A percentile compares a stretch with the other conserved stretches of the same genome.
Evolutionary conservation across 164 flowering plant species (phyloP).

Genomic region (Cinnamomum micranthum): DNA sequence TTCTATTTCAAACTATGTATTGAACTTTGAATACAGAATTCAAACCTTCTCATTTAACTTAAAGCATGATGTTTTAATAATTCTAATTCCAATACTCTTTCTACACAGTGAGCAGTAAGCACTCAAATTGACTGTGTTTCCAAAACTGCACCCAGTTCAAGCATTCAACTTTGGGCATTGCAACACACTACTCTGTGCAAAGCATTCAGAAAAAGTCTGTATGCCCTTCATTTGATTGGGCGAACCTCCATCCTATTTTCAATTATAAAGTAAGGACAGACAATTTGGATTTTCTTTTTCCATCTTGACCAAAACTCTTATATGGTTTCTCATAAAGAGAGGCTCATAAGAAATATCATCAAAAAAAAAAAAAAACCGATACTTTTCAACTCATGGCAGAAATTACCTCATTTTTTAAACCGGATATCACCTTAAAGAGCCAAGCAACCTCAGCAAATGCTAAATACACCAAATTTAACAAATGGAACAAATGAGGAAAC

Average conservation of each 20-base stretch:
- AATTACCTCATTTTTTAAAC: slow-evolving; percentile 4
- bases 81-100: neutral
- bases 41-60: neutral
- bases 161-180: neutral
- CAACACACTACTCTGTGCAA: neutral
- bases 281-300: neutral
- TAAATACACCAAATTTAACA: neutral
- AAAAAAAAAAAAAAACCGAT: neutral
- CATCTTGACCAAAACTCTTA: neutral
- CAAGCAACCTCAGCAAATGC: neutral
- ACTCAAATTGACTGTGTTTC: neutral
- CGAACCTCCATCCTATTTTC: neutral
- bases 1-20: neutral
- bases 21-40: neutral
- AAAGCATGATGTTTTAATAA: too few species aligned
- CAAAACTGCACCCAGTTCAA: neutral
- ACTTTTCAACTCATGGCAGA: neutral
- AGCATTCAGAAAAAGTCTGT: neutral
- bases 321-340: neutral
- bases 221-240: neutral
- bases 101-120: neutral
- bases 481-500: neutral
- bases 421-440: neutral
- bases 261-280: neutral
- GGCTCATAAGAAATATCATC: neutral